Percentiles rank a stretch among this genome's conserved stretches.
These are phyloP conservation scores for Phylloporus gajari DNA, from an alignment of 1,284 basidiomycete genomes.

Conservation along the genomic window DNA sequence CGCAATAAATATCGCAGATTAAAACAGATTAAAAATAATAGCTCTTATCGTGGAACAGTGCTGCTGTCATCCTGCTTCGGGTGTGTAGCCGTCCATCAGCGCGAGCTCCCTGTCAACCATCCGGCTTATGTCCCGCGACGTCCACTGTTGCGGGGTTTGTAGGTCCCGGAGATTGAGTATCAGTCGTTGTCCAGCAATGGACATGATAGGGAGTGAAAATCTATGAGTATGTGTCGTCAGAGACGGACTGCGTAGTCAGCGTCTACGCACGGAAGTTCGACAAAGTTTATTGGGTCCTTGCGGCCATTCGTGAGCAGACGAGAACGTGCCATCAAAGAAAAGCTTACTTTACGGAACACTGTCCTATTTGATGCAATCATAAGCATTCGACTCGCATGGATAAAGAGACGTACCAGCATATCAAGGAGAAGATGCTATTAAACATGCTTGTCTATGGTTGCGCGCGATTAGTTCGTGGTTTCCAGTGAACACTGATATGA, in stretches of 20 bases:
- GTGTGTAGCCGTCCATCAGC: slow-evolving; percentile 4
- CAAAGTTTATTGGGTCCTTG: slow-evolving; percentile 18
- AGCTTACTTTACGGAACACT: slow-evolving; percentile 15
- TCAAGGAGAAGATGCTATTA: slow-evolving; percentile 11
- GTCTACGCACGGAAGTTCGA: slow-evolving; percentile 17
- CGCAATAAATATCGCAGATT: too few species aligned
- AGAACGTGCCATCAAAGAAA: background rate
- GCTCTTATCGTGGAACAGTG: too few species aligned
- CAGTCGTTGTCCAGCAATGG: slow-evolving; percentile 22
- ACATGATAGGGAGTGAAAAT: slow-evolving; percentile 14
- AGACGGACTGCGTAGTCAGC: background rate
- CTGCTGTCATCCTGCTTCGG: too few species aligned
- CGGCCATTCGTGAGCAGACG: background rate
- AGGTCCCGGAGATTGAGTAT: slow-evolving; percentile 22
- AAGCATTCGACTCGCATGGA: background rate
- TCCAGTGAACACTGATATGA: too few species aligned
- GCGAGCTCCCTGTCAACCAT: slow-evolving; percentile 21
- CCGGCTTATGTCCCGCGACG: slow-evolving; percentile 15
- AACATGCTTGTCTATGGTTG: slow-evolving; percentile 14
- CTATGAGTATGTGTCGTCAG: slow-evolving; percentile 7
- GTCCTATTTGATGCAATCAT: slow-evolving; percentile 7
- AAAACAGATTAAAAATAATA: too few species aligned
- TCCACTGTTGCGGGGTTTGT: slow-evolving; percentile 5
- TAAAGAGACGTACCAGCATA: slow-evolving; percentile 18
- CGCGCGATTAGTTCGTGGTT: background rate